phyloP scores from a whole-genome alignment of 768 basidiomycete genomes.

The Gelatoporia subvermispora region DNA sequence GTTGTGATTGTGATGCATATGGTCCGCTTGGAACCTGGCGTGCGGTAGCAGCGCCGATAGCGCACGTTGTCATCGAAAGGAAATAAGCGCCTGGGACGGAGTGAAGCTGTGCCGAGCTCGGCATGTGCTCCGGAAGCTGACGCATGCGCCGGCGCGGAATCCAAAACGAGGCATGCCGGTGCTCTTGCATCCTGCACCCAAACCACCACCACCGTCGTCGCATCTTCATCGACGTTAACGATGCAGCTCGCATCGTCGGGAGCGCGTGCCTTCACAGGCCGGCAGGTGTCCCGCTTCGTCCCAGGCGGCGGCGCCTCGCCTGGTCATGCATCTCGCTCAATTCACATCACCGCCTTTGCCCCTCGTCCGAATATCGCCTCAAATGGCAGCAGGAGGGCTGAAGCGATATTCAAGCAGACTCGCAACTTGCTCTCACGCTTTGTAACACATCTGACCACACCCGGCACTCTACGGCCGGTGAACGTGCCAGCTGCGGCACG shows the following conservation, averaged over 20 bases:
- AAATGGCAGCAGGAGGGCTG: conserved; percentile 29
- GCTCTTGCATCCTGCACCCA: background rate
- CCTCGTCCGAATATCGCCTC: conserved; percentile 27
- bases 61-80: too few relatives aligned
- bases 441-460: conserved; percentile 52
- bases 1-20: too few relatives aligned
- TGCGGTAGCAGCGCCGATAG: too few relatives aligned
- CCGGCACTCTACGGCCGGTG: conserved; percentile 35
- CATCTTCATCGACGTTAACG: conserved; percentile 9
- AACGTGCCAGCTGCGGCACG: conserved; percentile 23
- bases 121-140: too few relatives aligned
- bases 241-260: conserved; percentile 29
- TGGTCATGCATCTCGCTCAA: conserved; percentile 27
- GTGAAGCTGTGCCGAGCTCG: too few relatives aligned
- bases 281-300: conserved; percentile 13
- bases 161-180: background rate
- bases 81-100: too few relatives aligned
- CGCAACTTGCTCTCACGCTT: conserved; percentile 52
- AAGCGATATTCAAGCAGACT: conserved; percentile 48
- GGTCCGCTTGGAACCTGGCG: too few relatives aligned
- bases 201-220: conserved; percentile 5
- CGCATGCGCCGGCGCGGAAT: too few relatives aligned
- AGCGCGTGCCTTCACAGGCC: conserved; percentile 17
- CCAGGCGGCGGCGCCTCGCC: conserved; percentile 7
- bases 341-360: conserved; percentile 42